Conservation (phyloP, 371 early-diverging fungal species). For the Circinella minor region DNA sequence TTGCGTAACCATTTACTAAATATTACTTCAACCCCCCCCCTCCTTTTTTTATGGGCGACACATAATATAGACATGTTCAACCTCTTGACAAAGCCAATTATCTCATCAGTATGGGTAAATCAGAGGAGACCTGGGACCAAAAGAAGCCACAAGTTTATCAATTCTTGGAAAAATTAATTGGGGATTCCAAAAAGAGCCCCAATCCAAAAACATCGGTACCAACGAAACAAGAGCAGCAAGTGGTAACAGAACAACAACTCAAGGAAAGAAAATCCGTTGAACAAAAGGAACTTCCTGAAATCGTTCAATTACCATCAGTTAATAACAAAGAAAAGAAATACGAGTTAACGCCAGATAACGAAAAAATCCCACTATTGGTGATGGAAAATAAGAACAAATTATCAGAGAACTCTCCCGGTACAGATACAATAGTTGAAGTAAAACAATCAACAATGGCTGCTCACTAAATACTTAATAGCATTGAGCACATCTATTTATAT, state of each 20-base stretch:
- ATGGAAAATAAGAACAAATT: too few species aligned
- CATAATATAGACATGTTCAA: not conserved
- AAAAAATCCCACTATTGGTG: too few species aligned
- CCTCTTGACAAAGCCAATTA: slow-evolving; percentile 19
- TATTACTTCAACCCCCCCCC: too few species aligned
- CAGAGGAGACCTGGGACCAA: not conserved
- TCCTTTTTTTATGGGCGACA: not conserved
- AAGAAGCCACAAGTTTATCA: slow-evolving; percentile 11
- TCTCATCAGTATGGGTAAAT: slow-evolving; percentile 5
- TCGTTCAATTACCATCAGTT: not conserved
- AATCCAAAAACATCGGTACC: not conserved
- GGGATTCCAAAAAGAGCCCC: not conserved
- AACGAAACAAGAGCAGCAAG: not conserved
- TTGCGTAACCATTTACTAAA: too few species aligned
- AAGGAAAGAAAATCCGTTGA: not conserved
- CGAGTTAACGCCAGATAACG: too few species aligned
- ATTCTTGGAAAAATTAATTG: slow-evolving; percentile 11
- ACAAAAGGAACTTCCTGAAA: not conserved
- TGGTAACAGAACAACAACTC: not conserved
- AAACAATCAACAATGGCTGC: too few species aligned
- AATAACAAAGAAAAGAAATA: too few species aligned
- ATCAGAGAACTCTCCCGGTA: too few species aligned
- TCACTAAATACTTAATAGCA: too few species aligned
- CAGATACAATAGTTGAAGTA: too few species aligned
- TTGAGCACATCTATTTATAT: too few species aligned